Conservation (phyloP, 2,329 filamentous ascomycete species). For the Colletotrichum tropicale region DNA sequence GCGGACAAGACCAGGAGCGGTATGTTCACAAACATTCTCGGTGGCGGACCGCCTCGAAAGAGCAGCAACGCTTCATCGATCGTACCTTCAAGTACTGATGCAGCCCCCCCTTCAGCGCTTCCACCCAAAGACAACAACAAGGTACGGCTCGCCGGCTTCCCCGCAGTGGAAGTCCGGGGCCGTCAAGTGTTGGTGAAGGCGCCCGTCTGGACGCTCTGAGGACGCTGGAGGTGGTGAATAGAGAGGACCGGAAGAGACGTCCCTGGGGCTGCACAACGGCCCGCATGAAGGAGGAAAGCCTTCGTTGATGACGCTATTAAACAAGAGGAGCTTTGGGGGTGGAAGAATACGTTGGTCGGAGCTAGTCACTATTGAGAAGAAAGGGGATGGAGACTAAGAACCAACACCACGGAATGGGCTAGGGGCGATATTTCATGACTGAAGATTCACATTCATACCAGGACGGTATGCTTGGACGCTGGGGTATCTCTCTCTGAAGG, state of each 20-base stretch:
- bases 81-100: constrained; percentile 41
- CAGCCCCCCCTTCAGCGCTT: constrained; percentile 37
- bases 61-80: constrained; percentile 34
- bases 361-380: neutral
- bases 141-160: constrained; percentile 77
- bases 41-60: constrained; percentile 28
- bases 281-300: neutral
- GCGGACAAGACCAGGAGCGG: constrained; percentile 52
- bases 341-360: neutral
- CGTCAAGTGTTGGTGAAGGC: constrained; percentile 78
- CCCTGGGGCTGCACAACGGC: neutral
- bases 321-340: neutral
- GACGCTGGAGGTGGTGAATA: neutral
- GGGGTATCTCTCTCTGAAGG: neutral
- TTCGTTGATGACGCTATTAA: neutral
- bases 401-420: neutral
- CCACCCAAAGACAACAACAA: constrained; percentile 54
- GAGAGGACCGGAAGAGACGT: neutral
- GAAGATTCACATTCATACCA: constrained; percentile 20
- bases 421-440: constrained; percentile 10
- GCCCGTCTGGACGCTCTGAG: constrained; percentile 68
- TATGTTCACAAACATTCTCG: constrained; percentile 38
- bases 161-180: constrained; percentile 76
- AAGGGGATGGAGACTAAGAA: neutral
- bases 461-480: neutral